A percentile compares a stretch with the other conserved stretches of the same genome.
Conservation (phyloP, 2,329 filamentous ascomycete genomes). For the Colletotrichum scovillei region DNA sequence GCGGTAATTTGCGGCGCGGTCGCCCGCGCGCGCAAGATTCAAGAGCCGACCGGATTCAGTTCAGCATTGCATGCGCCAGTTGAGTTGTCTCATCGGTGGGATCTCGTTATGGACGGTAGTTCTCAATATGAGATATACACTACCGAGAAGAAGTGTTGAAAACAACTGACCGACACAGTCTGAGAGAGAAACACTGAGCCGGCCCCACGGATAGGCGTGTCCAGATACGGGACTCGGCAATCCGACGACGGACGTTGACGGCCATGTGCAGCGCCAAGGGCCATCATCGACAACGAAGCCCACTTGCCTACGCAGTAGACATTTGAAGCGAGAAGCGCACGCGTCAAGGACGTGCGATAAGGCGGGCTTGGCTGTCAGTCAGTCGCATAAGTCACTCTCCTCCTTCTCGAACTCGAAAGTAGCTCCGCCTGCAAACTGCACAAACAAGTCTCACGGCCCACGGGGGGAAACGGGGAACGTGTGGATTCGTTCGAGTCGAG, state of each 20-base stretch:
- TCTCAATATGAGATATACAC: background rate
- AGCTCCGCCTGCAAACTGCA: slow-evolving; percentile 8
- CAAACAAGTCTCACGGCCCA: background rate
- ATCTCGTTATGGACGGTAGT: background rate
- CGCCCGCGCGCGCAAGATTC: background rate
- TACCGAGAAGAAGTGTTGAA: background rate
- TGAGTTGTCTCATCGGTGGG: background rate
- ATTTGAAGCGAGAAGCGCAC: slow-evolving; percentile 9
- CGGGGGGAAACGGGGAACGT: background rate
- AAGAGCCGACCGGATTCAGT: background rate
- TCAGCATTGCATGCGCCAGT: background rate
- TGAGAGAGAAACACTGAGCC: background rate
- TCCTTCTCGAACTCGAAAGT: background rate
- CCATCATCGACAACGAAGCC: slow-evolving; percentile 12
- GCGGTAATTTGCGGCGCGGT: background rate
- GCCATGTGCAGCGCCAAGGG: slow-evolving; percentile 21
- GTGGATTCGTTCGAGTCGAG: background rate
- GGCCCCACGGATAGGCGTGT: slow-evolving; percentile 23
- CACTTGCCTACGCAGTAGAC: background rate
- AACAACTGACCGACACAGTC: background rate
- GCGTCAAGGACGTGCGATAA: slow-evolving; percentile 6
- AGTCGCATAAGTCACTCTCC: background rate
- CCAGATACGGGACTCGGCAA: slow-evolving; percentile 27
- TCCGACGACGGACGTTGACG: background rate
- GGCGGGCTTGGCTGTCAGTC: background rate